Conservation (phyloP, 1,284 basidiomycete genomes). For the Porodaedalea pini region DNA sequence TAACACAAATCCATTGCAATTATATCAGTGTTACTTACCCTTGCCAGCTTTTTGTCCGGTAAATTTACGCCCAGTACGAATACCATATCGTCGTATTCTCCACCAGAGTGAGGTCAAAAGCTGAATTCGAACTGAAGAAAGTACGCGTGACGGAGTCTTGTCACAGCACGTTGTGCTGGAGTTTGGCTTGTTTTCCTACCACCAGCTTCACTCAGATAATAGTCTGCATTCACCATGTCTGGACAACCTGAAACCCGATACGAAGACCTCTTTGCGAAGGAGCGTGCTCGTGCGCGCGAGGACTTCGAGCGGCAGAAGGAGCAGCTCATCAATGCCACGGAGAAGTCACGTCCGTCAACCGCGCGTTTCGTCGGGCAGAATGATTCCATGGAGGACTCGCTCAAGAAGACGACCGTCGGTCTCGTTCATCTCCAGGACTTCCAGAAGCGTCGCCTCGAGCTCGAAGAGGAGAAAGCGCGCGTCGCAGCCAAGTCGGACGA, state of each 20-base stretch:
- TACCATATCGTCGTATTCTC: slow-evolving; percentile 48
- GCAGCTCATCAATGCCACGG: slow-evolving; percentile 76
- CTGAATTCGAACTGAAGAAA: neutral
- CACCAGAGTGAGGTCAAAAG: neutral
- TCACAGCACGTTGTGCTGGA: neutral
- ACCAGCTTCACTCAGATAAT: neutral
- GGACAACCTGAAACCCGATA: slow-evolving; percentile 73
- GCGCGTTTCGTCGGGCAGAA: slow-evolving; percentile 92
- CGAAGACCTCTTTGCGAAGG: slow-evolving; percentile 75
- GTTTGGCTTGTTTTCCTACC: neutral
- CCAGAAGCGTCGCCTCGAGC: slow-evolving; percentile 79
- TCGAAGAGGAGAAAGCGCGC: slow-evolving; percentile 90
- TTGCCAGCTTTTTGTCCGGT: slow-evolving; percentile 63
- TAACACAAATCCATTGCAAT: slow-evolving; percentile 6
- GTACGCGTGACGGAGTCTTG: neutral
- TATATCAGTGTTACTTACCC: slow-evolving; percentile 41
- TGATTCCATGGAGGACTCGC: slow-evolving; percentile 91
- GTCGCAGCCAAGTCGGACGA: slow-evolving; percentile 82
- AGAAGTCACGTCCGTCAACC: slow-evolving; percentile 76
- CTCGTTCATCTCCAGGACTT: slow-evolving; percentile 93
- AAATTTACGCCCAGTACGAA: slow-evolving; percentile 76
- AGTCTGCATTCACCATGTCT: slow-evolving; percentile 45
- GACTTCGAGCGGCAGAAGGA: slow-evolving; percentile 89
- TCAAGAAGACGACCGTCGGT: slow-evolving; percentile 93
- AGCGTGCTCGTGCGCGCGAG: slow-evolving; percentile 78